Base-by-base conservation (phyloP, 2,329 filamentous ascomycete genomes). In the Fusarium cyanostomum region DNA sequence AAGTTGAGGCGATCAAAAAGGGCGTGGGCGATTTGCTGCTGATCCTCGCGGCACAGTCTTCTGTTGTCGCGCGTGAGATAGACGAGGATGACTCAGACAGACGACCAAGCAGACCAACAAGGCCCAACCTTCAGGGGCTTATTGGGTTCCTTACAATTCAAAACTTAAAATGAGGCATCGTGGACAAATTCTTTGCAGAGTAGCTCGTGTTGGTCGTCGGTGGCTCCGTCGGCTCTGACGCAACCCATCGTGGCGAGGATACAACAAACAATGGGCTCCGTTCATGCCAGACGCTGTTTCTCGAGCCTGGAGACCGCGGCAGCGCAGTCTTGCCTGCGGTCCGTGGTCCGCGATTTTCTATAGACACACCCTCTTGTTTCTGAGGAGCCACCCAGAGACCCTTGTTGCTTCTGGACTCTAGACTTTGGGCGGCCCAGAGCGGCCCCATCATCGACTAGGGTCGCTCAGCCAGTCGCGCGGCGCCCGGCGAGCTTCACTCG, bases 71-170 rank as follows among this genome's bases (percentile, higher is more conserved):
- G 57, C 53, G 45, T 60, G 54, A 58, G 68, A 69, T 65, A 67
- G 55, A 68, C 62, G 62, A 68, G 56, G 58, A 59, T 64, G 58
- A 64, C 63, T 66, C 56, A 67, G 64, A 69, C 50, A 52, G 54
- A 51, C 49, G 31, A 52, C 62, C 44, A 43, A 44, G 49, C 31
- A 27, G 37, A 52, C 34, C 34, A 21, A 39, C 24, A 21, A 18
- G 28, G 3, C 27, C 31, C 30, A 11, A 30, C 12, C 35, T 15
- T 37, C 18, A 11, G 43, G 43, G 27, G 16, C 10, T 21, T 4
- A 21, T 21, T 4, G 6, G 21, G 15, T 12, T 15, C 15, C 37
- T 37, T 18, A 28, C 8, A 16, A 52, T n/a, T 28, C 12, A 35
- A 33, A 37, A 37, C 24, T 31, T 30, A 15, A 33, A 46, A 46